Base-by-base conservation (phyloP, 1,139 yeast species). In the Kluyveromyces sp. region DNA sequence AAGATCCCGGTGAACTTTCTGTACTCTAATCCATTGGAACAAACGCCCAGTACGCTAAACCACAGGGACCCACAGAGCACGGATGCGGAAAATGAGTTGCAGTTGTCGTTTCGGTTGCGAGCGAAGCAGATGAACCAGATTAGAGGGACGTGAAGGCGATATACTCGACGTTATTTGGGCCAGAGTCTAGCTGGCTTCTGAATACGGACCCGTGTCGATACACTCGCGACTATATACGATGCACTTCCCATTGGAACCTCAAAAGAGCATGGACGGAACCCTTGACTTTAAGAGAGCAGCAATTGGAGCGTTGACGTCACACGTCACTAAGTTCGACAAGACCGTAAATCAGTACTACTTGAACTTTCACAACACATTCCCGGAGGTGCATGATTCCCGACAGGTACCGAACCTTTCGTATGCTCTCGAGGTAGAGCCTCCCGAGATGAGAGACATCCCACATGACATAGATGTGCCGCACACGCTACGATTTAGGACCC, bases 401-500 rank as follows among this genome's bases (percentile, higher is more conserved):
- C 21, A 34, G 31, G 31, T 36, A 37, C 39, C 30, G 31, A 30
- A 43, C 3, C 52, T 58, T n/a, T 59, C 63, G 15, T 54, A 57
- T 43, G 57, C 64, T 1, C 45, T 60, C 21, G 63, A 59, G 41
- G 53, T 60, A 31, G 48, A 48, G 8, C 50, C 61, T 1, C 59
- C 60, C 42, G 56, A 50, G 39, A 31, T 46, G 7, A 36, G 53
- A 25, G 41, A 48, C 36, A 47, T 50, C 4, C 43, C 48, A 25
- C 52, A 53, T 34, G 60, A 60, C 40, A 52, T 56, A 1, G 59
- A 58, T 30, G 54, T 62, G 63, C 69, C 60, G 62, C 75, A 50
- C 54, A 66, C 60, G 2, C 47, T 64, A 35, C 56, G 70, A 37
- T 83, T 72, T 63, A 73, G 74, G 52, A 86, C 83, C 51, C 89